phyloP scores from a whole-genome alignment of 805 yeast genomes.

The Candida montana region DNA sequence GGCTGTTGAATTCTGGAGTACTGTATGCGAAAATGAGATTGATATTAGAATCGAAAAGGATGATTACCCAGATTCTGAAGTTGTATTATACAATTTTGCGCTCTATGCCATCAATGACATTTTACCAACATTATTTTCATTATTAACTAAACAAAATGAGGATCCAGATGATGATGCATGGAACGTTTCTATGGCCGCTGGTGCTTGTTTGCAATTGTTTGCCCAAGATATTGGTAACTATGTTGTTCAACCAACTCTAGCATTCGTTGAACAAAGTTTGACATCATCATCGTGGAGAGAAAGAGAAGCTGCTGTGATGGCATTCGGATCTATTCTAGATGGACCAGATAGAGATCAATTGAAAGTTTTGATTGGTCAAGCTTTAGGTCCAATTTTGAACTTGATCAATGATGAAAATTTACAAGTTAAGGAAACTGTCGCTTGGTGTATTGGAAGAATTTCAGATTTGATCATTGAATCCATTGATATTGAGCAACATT shows the following conservation, averaged over 20 bases:
- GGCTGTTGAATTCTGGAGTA: slow-evolving; percentile 99
- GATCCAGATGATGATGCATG: slow-evolving; percentile 95
- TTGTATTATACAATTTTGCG: slow-evolving; percentile 74
- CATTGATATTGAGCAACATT: slow-evolving; percentile 56
- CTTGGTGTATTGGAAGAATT: slow-evolving; percentile 97
- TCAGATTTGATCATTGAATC: slow-evolving; percentile 83
- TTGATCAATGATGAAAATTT: slow-evolving; percentile 70
- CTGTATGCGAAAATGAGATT: slow-evolving; percentile 97
- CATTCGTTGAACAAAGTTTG: slow-evolving; percentile 76
- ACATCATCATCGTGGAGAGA: slow-evolving; percentile 64
- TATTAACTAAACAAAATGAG: slow-evolving; percentile 85
- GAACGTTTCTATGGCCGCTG: slow-evolving; percentile 98
- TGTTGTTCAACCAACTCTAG: slow-evolving; percentile 79
- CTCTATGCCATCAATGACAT: slow-evolving; percentile 78
- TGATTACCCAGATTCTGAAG: slow-evolving; percentile 48
- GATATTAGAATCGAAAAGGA: slow-evolving; percentile 68
- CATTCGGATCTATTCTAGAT: slow-evolving; percentile 93
- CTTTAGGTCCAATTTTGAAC: slow-evolving; percentile 69
- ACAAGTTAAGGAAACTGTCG: slow-evolving; percentile 93
- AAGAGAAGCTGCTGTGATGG: slow-evolving; percentile 98
- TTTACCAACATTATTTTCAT: slow-evolving; percentile 74
- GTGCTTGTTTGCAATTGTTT: slow-evolving; percentile 90
- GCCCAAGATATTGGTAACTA: slow-evolving; percentile 86
- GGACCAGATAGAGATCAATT: slow-evolving; percentile 82
- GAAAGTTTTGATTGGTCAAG: slow-evolving; percentile 67